phyloP scores from a whole-genome alignment of 2,329 filamentous ascomycete genomes.

The Pseudonectria foliicola region DNA sequence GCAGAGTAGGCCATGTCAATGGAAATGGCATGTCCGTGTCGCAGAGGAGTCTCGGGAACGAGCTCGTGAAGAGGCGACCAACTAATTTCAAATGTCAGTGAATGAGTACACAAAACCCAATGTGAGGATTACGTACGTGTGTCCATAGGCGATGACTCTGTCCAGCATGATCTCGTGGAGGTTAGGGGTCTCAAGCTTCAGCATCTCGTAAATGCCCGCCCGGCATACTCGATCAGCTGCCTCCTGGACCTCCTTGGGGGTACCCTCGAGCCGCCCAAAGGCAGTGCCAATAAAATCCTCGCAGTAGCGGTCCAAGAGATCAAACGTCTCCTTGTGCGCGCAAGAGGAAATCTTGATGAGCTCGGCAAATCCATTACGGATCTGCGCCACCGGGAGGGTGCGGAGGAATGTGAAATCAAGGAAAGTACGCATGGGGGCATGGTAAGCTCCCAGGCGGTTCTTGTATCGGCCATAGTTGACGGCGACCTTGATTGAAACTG shows the following conservation, averaged over 20 bases:
- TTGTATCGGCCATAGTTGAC: constrained; percentile 73
- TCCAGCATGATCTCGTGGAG: constrained; percentile 67
- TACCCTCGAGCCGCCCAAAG: constrained; percentile 55
- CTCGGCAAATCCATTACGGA: constrained; percentile 68
- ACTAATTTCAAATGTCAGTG: no score
- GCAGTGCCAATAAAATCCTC: constrained; percentile 58
- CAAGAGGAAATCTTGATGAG: constrained; percentile 71
- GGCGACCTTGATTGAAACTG: constrained; percentile 70
- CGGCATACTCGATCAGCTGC: constrained; percentile 62
- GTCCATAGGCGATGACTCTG: constrained; percentile 66
- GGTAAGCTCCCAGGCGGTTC: constrained; percentile 66
- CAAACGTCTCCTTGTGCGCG: constrained; percentile 57
- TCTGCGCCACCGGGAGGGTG: constrained; percentile 58
- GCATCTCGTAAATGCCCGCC: constrained; percentile 65
- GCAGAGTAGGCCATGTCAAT: constrained; percentile 73
- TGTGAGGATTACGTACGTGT: constrained; percentile 43
- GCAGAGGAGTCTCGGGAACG: constrained; percentile 58
- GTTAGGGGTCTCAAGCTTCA: constrained; percentile 66
- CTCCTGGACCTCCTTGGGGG: constrained; percentile 46
- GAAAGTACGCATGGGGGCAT: constrained; percentile 65
- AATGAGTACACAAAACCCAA: no score
- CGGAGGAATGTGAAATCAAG: constrained; percentile 67
- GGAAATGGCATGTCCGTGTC: constrained; percentile 67
- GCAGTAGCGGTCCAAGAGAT: constrained; percentile 61
- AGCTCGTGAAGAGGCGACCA: constrained; percentile 70